phyloP scores from a whole-genome alignment of 1,284 basidiomycete genomes.

The Heliocybe sulcata region DNA sequence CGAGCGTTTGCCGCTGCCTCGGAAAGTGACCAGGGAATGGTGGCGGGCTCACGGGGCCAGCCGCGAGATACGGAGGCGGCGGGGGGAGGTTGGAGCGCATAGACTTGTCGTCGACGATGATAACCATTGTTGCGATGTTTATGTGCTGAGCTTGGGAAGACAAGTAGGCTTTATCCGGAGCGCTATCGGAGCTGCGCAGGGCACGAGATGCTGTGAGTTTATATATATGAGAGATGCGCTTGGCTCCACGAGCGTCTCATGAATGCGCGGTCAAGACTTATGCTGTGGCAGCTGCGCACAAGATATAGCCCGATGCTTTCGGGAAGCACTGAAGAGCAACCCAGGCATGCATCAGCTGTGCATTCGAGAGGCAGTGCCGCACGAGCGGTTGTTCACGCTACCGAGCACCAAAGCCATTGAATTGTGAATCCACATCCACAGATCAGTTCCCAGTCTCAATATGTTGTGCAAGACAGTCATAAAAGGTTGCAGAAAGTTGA shows the following conservation, averaged over 20 bases:
- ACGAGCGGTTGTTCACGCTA: too few species aligned
- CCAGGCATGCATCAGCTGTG: too few species aligned
- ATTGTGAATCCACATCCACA: too few species aligned
- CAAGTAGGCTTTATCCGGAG: background rate
- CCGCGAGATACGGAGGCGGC: slow-evolving; percentile 32
- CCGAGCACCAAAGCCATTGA: too few species aligned
- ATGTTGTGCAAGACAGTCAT: too few species aligned
- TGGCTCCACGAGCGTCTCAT: background rate
- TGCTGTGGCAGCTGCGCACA: too few species aligned
- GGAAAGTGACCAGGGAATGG: slow-evolving; percentile 22
- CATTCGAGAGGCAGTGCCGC: too few species aligned
- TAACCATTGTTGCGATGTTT: slow-evolving; percentile 20
- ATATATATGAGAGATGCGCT: background rate
- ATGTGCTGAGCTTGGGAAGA: background rate
- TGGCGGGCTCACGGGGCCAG: slow-evolving; percentile 16
- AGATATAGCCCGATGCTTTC: too few species aligned
- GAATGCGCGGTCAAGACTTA: too few species aligned
- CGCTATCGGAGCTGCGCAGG: background rate
- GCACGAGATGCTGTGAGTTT: background rate
- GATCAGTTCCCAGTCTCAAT: too few species aligned
- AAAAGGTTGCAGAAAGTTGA: too few species aligned
- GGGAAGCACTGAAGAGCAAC: too few species aligned
- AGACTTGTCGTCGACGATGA: slow-evolving; percentile 47
- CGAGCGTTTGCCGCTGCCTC: slow-evolving; percentile 20
- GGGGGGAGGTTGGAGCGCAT: slow-evolving; percentile 23